These are phyloP conservation scores for Heterobasidion occidentale DNA, from an alignment of 1,284 basidiomycete species.

Conservation along the genomic window DNA sequence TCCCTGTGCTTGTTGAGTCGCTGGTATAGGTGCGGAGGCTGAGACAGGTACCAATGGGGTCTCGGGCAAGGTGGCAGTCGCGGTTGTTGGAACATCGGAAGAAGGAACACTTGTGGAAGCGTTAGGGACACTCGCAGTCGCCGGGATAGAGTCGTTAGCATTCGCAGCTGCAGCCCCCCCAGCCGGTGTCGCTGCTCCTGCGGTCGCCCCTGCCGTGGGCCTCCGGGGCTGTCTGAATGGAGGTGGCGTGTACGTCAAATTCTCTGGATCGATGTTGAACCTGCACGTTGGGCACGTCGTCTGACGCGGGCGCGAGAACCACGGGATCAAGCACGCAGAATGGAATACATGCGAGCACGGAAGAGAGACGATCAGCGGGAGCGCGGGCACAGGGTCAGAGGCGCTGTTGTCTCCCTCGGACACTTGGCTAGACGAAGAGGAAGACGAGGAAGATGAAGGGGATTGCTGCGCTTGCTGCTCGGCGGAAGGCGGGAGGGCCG, in stretches of 20 bases:
- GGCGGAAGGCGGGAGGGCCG: too few relatives aligned
- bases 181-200: background rate
- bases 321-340: conserved; percentile 64
- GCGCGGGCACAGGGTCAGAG: conserved; percentile 6
- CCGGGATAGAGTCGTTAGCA: too few relatives aligned
- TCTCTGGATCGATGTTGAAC: conserved; percentile 73
- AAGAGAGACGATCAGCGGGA: conserved; percentile 46
- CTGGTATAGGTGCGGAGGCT: too few relatives aligned
- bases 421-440: conserved; percentile 15
- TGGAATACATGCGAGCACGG: conserved; percentile 78
- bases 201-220: background rate
- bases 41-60: too few relatives aligned
- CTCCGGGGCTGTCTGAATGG: background rate
- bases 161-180: too few relatives aligned
- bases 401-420: conserved; percentile 11
- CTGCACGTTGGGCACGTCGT: conserved; percentile 77
- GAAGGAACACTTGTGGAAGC: too few relatives aligned
- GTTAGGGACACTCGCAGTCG: too few relatives aligned
- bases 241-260: conserved; percentile 42
- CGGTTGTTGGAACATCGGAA: too few relatives aligned
- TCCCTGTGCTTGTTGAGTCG: too few relatives aligned
- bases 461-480: background rate
- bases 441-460: conserved; percentile 1
- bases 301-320: conserved; percentile 68
- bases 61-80: too few relatives aligned